phyloP scores from a whole-genome alignment of 2,329 filamentous ascomycete genomes.

The Geoglossum cookeanum region DNA sequence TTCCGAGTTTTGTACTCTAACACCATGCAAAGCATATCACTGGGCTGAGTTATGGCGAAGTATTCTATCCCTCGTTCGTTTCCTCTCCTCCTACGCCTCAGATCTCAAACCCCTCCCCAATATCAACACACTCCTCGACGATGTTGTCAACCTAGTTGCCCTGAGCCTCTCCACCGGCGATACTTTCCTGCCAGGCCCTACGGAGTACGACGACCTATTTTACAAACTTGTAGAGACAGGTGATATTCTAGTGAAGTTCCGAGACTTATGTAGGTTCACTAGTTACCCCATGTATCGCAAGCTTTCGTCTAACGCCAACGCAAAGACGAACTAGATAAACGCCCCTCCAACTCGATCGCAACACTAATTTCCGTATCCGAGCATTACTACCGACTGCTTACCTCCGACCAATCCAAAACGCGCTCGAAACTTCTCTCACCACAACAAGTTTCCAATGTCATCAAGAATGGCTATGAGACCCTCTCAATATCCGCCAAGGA shows the following conservation, averaged over 20 bases:
- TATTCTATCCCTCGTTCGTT: constrained; percentile 70
- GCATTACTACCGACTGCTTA: constrained; percentile 74
- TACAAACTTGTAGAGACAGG: constrained; percentile 95
- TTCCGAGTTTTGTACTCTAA: background rate
- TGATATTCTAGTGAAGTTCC: constrained; percentile 63
- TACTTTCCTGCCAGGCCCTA: constrained; percentile 70
- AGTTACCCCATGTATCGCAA: constrained; percentile 2
- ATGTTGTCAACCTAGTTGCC: constrained; percentile 65
- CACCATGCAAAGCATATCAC: constrained; percentile 40
- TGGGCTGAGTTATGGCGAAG: constrained; percentile 93
- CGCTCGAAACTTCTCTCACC: constrained; percentile 46
- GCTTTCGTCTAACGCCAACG: background rate
- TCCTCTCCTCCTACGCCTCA: constrained; percentile 67
- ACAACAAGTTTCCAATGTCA: constrained; percentile 69
- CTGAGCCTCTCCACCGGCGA: constrained; percentile 75
- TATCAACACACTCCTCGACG: constrained; percentile 55
- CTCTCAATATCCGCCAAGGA: constrained; percentile 79
- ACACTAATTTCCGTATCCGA: constrained; percentile 64
- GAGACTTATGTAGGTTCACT: constrained; percentile 49
- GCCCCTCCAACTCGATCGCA: constrained; percentile 53
- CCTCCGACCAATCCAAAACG: constrained; percentile 26
- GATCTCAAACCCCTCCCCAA: constrained; percentile 53
- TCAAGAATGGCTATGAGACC: constrained; percentile 92
- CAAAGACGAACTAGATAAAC: constrained; percentile 24
- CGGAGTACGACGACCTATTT: constrained; percentile 88